A percentile compares a stretch with the other conserved stretches of the same genome.
These are phyloP conservation scores for Solanum hybrid DNA, from an alignment of 305 asterid species.

Conservation along the genomic window DNA sequence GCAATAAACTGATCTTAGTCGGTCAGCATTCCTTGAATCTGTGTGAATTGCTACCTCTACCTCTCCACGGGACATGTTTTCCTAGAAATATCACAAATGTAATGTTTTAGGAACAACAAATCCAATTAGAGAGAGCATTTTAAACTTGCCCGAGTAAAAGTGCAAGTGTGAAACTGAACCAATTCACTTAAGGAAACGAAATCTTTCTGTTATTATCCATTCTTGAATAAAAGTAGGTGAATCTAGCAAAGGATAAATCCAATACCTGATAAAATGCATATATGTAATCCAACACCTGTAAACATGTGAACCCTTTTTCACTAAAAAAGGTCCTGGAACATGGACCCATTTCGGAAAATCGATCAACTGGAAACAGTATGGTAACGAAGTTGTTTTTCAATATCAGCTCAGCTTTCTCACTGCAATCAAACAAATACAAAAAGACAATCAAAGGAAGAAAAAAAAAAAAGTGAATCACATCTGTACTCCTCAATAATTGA, in stretches of 20 bases:
- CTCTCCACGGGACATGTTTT: conserved; percentile 66
- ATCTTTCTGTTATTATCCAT: not conserved
- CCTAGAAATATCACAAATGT: conserved; percentile 21
- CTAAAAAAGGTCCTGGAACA: conserved; percentile 77
- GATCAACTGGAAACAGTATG: conserved; percentile 84
- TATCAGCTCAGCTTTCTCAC: conserved; percentile 73
- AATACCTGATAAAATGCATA: conserved; percentile 84
- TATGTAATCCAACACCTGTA: conserved; percentile 71
- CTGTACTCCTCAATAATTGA: not conserved
- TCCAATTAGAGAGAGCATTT: not conserved
- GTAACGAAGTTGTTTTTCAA: conserved; percentile 68
- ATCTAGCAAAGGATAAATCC: not conserved
- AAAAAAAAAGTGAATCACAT: not conserved
- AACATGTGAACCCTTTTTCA: conserved; percentile 65
- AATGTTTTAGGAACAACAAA: not conserved
- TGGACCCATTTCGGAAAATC: conserved; percentile 90
- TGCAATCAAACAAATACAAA: conserved; percentile 28
- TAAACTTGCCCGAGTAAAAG: not conserved
- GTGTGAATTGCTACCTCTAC: conserved; percentile 77
- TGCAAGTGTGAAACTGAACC: not conserved
- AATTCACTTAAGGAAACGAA: not conserved
- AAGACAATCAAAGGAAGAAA: not conserved
- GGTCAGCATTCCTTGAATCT: conserved; percentile 86
- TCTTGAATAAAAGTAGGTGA: not conserved
- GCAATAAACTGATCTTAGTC: conserved; percentile 52